Evolutionary conservation across 306 rosid genomes (phyloP).

Genomic region (Sindora glabra): DNA sequence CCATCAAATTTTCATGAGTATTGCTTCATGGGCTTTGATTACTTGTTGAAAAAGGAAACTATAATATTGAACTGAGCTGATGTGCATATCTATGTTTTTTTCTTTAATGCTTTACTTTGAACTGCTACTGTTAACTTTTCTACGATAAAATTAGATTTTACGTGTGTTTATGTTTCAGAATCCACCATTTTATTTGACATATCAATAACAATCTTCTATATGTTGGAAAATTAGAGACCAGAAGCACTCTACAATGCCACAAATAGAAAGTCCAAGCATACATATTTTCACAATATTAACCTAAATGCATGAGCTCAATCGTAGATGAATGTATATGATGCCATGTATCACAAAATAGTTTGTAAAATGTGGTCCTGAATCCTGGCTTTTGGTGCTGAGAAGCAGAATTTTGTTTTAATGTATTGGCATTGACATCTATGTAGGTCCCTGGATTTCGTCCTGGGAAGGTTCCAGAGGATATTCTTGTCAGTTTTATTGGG

Average conservation of each 20-base stretch:
- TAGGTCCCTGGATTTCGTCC: constrained; percentile 91
- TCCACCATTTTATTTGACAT: not conserved
- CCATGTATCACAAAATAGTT: not conserved
- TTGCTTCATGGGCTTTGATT: not conserved
- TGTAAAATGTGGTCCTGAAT: constrained; percentile 5
- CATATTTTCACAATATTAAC: not conserved
- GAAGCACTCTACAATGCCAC: not conserved
- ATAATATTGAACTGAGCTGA: not conserved
- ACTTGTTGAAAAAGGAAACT: not conserved
- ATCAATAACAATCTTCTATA: too few relatives aligned
- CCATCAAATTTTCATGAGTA: not conserved
- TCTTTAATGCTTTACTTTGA: not conserved
- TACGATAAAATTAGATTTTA: not conserved
- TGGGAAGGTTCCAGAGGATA: constrained; percentile 67
- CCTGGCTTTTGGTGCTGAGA: not conserved
- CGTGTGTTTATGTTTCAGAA: not conserved
- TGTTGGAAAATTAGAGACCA: not conserved
- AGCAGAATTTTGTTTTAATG: not conserved
- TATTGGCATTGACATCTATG: constrained; percentile 10
- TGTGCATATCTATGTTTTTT: too few relatives aligned
- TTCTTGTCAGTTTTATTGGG: constrained; percentile 64
- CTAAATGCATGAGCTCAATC: not conserved
- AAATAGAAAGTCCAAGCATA: not conserved
- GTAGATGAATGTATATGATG: not conserved
- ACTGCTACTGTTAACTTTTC: not conserved